Base-by-base conservation (phyloP, 2,329 filamentous ascomycete species). In the Parastagonospora nodorum region DNA sequence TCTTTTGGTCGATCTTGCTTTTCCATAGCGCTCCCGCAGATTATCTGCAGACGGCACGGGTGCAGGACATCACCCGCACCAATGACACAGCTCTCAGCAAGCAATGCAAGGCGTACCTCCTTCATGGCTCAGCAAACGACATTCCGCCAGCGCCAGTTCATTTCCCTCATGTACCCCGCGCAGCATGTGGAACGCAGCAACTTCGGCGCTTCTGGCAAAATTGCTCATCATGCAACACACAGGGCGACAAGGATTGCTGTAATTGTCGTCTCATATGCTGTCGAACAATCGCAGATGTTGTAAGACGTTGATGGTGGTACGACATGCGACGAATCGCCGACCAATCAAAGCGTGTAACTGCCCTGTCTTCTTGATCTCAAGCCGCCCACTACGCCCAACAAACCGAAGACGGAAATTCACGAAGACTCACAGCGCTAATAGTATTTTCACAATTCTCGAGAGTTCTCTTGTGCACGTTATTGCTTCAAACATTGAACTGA, bases 371-470 rank as follows among this genome's bases (percentile, higher is more conserved):
- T 51, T 39, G 41, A 39, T 31, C 24, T 39, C 49, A 69, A 67
- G 63, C 64, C 64, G 64, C 66, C 60, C 47, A 61, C 55, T 56
- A 60, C 55, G 56, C 58, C 55, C 63, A 63, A 66, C 63, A 61
- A 57, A 60, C 57, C 50, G 51, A 45, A 35, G 35, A 46, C 40
- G 50, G 45, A 58, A 46, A 47, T 35, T 38, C 24, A 48, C 37
- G 47, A 50, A 43, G 52, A 38, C 31, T 46, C 27, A 35, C 44
- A 56, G 58, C 61, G 61, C 63, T 63, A 63, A 61, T 10, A 32
- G 31, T 39, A 30, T 30, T 41, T 36, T 14, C 14, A 12, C 31
- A n/a, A 50, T 43, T 30, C 11, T 16, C 9, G n/a, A 8, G 8
- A 36, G n/a, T 24, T 3, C 5, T 24, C 3, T 24, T 24, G 19